Conservation (phyloP, 2,329 filamentous ascomycete species). For the Aspergillus ochraceus region DNA sequence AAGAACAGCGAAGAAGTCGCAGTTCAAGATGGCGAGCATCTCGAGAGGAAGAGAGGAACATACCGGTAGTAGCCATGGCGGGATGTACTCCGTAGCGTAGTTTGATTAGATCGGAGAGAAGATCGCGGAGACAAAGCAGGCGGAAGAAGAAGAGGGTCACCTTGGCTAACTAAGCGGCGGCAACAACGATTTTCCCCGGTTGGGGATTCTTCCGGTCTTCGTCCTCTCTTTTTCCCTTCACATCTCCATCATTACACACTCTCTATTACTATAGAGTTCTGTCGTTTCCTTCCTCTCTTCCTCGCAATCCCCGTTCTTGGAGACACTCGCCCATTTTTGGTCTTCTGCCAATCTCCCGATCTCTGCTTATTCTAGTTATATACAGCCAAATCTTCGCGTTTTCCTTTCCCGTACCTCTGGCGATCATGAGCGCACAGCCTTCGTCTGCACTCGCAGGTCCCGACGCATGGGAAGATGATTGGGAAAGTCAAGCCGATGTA, state of each 20-base stretch:
- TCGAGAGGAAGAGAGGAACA: constrained; percentile 2
- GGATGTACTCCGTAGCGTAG: no score
- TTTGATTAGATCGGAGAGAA: no score
- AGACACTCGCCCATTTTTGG: neutral
- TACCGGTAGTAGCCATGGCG: constrained; percentile 14
- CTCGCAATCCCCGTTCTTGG: neutral
- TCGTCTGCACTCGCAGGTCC: constrained; percentile 51
- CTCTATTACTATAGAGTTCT: neutral
- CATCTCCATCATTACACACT: neutral
- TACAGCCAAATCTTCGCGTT: no score
- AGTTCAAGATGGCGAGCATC: no score
- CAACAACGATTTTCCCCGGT: constrained; percentile 10
- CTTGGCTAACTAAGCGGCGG: constrained; percentile 8
- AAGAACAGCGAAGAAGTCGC: no score
- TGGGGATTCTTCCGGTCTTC: constrained; percentile 6
- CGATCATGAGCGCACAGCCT: constrained; percentile 46
- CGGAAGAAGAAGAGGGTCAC: neutral
- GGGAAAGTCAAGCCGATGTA: constrained; percentile 78
- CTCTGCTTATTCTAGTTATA: neutral
- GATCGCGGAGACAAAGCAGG: neutral
- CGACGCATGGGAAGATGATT: constrained; percentile 90
- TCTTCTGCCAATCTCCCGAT: neutral
- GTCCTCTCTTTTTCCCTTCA: neutral
- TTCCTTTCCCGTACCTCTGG: neutral
- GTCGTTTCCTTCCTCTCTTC: neutral